Evolutionary conservation across 164 flowering plant species (phyloP).

Genomic region (Umbilicus rupestris): DNA sequence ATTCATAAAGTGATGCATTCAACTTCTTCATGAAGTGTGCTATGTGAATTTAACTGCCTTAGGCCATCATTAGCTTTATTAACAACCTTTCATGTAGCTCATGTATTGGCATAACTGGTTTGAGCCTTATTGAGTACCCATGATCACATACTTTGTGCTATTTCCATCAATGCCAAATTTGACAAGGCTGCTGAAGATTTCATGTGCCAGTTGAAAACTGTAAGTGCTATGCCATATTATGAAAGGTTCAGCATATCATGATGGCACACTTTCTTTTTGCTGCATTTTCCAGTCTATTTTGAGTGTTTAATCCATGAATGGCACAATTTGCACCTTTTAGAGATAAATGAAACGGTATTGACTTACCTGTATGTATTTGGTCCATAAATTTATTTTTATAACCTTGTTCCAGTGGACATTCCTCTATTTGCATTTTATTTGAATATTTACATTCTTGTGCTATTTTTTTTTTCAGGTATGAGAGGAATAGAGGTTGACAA

Average conservation of each 20-base stretch:
- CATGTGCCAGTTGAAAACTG: not conserved
- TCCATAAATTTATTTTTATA: not conserved
- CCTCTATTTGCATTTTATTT: not conserved
- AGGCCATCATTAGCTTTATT: not conserved
- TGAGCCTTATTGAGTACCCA: not conserved
- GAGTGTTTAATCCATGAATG: not conserved
- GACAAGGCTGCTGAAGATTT: conserved; percentile 1
- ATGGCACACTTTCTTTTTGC: not conserved
- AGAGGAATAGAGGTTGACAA: no score
- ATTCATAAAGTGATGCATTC: not conserved
- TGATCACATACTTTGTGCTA: not conserved
- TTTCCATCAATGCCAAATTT: conserved; percentile 4
- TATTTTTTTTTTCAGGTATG: no score
- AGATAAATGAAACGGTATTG: not conserved
- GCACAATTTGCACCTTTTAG: not conserved
- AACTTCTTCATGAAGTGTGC: not conserved
- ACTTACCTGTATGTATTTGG: not conserved
- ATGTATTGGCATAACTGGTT: not conserved
- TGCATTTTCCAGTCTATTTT: no score
- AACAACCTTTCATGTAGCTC: not conserved
- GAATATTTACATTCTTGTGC: not conserved
- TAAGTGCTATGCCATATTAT: not conserved
- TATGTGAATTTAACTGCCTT: not conserved
- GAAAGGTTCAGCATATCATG: not conserved
- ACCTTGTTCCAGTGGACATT: not conserved